Conservation (phyloP, 805 yeast species). For the Nakazawaea sp. region DNA sequence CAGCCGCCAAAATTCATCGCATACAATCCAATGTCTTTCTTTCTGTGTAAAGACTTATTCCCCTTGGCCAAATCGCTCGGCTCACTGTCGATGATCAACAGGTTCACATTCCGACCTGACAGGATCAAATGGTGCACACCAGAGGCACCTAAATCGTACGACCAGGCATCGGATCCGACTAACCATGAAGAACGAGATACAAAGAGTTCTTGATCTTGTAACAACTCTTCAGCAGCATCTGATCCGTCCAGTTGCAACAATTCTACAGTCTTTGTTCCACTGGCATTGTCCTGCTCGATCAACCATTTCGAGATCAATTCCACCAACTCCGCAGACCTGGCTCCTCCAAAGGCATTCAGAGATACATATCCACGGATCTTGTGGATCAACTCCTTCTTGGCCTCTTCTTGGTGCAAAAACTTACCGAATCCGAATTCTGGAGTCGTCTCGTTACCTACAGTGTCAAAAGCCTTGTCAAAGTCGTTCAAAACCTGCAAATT, state of each 20-base stretch:
- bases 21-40: slow-evolving; percentile 88
- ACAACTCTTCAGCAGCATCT: slow-evolving; percentile 34
- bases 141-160: slow-evolving; percentile 85
- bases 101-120: slow-evolving; percentile 70
- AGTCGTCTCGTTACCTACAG: slow-evolving; percentile 38
- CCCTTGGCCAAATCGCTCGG: slow-evolving; percentile 43
- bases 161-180: slow-evolving; percentile 93
- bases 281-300: slow-evolving; percentile 35
- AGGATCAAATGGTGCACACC: slow-evolving; percentile 83
- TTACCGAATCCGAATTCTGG: slow-evolving; percentile 90
- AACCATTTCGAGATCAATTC: slow-evolving; percentile 68
- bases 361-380: slow-evolving; percentile 40
- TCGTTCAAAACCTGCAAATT: slow-evolving; percentile 59
- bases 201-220: slow-evolving; percentile 40
- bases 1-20: slow-evolving; percentile 90
- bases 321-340: slow-evolving; percentile 40
- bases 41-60: slow-evolving; percentile 44
- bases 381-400: slow-evolving; percentile 36
- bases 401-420: slow-evolving; percentile 51
- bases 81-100: slow-evolving; percentile 83
- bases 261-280: slow-evolving; percentile 24
- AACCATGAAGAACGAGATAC: slow-evolving; percentile 62
- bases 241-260: slow-evolving; percentile 32
- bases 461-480: slow-evolving; percentile 31
- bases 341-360: slow-evolving; percentile 33